Evolutionary conservation across 2,329 filamentous ascomycete species (phyloP).

Genomic region (Pyrenophora graminea): DNA sequence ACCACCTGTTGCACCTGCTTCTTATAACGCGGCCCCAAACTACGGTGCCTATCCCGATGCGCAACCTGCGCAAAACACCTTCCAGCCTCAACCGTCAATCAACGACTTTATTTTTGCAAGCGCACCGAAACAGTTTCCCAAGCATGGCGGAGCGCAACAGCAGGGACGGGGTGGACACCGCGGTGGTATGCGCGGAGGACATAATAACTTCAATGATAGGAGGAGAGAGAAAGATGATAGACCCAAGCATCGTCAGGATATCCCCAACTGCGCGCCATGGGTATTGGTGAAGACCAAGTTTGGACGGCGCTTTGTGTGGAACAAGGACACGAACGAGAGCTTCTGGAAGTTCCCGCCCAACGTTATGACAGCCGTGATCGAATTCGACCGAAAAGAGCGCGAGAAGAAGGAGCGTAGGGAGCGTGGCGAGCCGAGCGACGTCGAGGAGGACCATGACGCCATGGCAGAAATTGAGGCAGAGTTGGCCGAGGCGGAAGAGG

Average conservation of each 20-base stretch:
- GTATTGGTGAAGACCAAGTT: conserved; percentile 90
- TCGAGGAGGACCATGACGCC: conserved; percentile 34
- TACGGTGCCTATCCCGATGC: conserved; percentile 27
- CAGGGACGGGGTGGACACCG: conserved; percentile 44
- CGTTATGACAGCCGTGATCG: conserved; percentile 72
- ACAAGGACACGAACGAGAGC: conserved; percentile 81
- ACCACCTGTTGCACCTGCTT: conserved; percentile 7
- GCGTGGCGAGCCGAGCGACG: conserved; percentile 52
- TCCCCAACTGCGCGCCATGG: conserved; percentile 86
- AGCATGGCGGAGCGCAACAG: conserved; percentile 19
- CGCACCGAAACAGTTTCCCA: conserved; percentile 25
- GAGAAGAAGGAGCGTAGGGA: conserved; percentile 61
- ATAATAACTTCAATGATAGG: conserved; percentile 62
- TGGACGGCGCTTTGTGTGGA: conserved; percentile 87
- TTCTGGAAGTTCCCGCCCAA: conserved; percentile 94
- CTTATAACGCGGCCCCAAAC: conserved; percentile 10
- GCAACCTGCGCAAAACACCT: conserved; percentile 53
- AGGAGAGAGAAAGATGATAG: conserved; percentile 75
- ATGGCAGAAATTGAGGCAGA: conserved; percentile 43
- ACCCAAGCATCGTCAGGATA: conserved; percentile 76
- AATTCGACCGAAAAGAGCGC: conserved; percentile 73
- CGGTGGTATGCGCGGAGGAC: conserved; percentile 49
- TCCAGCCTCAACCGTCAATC: conserved; percentile 50
- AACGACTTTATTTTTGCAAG: conserved; percentile 52
- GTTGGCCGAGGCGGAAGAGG: conserved; percentile 36